These are phyloP conservation scores for Fusarium proliferatum DNA, from an alignment of 2,329 filamentous ascomycete species.

Conservation along the genomic window DNA sequence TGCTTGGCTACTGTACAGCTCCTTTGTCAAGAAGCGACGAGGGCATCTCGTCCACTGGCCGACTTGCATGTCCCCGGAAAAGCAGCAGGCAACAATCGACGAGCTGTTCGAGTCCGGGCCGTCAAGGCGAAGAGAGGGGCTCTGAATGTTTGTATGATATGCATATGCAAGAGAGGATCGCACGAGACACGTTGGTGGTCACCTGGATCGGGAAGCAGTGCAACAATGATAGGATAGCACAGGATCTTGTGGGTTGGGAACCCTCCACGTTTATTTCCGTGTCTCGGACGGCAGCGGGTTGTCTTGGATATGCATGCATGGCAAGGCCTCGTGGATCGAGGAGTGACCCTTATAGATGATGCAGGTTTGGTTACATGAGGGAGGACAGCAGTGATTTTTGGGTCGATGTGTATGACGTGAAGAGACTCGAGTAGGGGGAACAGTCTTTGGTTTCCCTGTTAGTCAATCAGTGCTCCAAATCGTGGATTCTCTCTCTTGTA, in stretches of 20 bases:
- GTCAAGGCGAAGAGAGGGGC: conserved; percentile 34
- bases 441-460: neutral
- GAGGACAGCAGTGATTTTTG: conserved; percentile 8
- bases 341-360: conserved; percentile 33
- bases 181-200: conserved; percentile 43
- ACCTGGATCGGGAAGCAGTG: conserved; percentile 40
- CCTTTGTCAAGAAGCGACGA: conserved; percentile 47
- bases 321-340: conserved; percentile 37
- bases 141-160: conserved; percentile 32
- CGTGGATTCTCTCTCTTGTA: neutral
- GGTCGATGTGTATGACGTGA: neutral
- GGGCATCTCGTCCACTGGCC: conserved; percentile 51
- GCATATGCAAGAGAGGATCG: conserved; percentile 14
- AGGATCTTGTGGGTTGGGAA: conserved; percentile 37
- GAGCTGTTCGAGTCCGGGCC: conserved; percentile 33
- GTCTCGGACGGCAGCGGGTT: conserved; percentile 39
- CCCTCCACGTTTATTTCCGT: conserved; percentile 42
- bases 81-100: conserved; percentile 40
- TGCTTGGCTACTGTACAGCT: conserved; percentile 46
- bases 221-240: conserved; percentile 39
- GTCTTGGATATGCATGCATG: conserved; percentile 38
- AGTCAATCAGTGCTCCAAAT: neutral
- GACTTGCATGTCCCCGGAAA: conserved; percentile 42
- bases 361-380: conserved; percentile 26
- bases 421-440: neutral